Conservation (phyloP, 495 filamentous ascomycete species). For the Entonaema liquescens region DNA sequence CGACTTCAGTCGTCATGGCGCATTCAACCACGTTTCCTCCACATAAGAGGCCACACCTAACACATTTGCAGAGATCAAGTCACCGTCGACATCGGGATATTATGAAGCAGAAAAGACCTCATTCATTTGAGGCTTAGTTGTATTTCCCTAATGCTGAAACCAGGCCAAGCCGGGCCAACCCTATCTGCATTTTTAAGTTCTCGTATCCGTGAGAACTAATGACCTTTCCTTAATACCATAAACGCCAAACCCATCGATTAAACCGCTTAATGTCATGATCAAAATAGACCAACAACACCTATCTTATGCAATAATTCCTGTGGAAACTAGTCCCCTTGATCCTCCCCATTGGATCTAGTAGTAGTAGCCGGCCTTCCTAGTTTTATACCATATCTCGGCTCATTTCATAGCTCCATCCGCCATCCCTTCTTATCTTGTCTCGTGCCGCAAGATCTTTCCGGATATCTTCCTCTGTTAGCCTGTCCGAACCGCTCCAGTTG, state of each 20-base stretch:
- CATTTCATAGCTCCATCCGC: constrained; percentile 81
- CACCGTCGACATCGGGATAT: background rate
- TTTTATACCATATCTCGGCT: constrained; percentile 52
- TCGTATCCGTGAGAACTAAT: constrained; percentile 20
- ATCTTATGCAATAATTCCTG: constrained; percentile 31
- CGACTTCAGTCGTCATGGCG: constrained; percentile 25
- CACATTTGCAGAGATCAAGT: background rate
- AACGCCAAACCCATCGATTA: constrained; percentile 22
- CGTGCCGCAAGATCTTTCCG: constrained; percentile 80
- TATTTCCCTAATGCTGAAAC: constrained; percentile 22
- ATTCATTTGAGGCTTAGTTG: constrained; percentile 9
- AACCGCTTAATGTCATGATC: constrained; percentile 26
- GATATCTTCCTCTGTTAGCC: constrained; percentile 89
- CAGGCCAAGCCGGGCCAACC: constrained; percentile 7
- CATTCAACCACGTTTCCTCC: constrained; percentile 11
- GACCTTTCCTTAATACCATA: constrained; percentile 19
- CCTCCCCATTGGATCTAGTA: background rate
- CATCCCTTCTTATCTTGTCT: constrained; percentile 80
- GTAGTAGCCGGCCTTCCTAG: background rate
- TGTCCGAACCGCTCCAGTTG: constrained; percentile 89
- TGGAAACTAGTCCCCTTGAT: background rate
- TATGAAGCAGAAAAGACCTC: constrained; percentile 11
- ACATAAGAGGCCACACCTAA: background rate
- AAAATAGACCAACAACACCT: constrained; percentile 33
- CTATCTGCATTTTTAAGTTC: constrained; percentile 16